Conservation (phyloP, 2,329 filamentous ascomycete species). For the Calonectria pseudoturangicola region DNA sequence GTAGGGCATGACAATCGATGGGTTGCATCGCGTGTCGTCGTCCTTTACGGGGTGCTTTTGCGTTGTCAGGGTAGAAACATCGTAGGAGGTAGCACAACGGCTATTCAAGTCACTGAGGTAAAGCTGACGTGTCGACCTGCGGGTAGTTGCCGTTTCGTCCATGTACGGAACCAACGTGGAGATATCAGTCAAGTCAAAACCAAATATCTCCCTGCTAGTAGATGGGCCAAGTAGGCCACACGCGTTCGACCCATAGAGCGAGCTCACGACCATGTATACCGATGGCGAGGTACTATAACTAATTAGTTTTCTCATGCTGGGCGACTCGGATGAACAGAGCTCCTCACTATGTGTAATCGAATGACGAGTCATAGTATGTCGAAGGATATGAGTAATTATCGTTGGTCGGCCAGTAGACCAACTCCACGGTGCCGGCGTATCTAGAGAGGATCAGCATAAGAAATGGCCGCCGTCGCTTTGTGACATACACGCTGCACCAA, state of each 20-base stretch:
- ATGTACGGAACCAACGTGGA: conserved; percentile 19
- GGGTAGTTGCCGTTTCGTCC: not conserved
- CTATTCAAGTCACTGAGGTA: conserved; percentile 20
- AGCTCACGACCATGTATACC: conserved; percentile 25
- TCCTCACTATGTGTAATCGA: conserved; percentile 15
- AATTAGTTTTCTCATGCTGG: not conserved
- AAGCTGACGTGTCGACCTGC: conserved; percentile 11
- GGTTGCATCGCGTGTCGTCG: conserved; percentile 29
- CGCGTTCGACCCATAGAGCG: conserved; percentile 4
- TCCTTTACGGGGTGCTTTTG: not conserved
- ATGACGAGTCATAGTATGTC: not conserved
- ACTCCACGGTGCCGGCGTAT: conserved; percentile 15
- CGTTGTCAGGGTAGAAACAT: not conserved
- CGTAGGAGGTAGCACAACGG: not conserved
- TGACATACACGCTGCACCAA: conserved; percentile 22
- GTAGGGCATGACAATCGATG: not conserved
- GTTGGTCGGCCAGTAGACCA: conserved; percentile 23
- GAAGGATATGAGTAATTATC: conserved; percentile 16
- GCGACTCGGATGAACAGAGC: too few relatives aligned
- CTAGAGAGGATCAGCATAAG: not conserved
- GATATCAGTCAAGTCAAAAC: not conserved
- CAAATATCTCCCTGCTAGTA: conserved; percentile 1
- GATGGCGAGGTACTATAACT: conserved; percentile 13
- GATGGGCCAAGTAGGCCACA: conserved; percentile 17
- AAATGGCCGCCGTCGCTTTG: not conserved